Evolutionary conservation across 2,329 filamentous ascomycete species (phyloP).

Genomic region (Penicillium verrucosum): DNA sequence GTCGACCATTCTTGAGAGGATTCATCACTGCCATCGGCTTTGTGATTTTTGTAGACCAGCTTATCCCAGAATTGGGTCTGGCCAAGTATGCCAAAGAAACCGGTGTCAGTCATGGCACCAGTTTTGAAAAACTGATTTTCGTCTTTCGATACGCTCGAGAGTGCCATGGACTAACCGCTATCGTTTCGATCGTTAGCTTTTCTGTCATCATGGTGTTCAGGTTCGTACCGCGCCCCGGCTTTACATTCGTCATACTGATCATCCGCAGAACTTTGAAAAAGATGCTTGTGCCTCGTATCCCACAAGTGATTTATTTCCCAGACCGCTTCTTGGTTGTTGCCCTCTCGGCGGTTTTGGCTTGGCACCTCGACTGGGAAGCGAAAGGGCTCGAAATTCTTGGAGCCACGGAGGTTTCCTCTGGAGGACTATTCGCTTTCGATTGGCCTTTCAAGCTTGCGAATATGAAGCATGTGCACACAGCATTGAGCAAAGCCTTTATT

Average conservation of each 20-base stretch:
- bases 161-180: conserved; percentile 70
- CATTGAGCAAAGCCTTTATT: conserved; percentile 86
- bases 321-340: conserved; percentile 90
- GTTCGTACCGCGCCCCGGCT: conserved; percentile 46
- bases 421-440: conserved; percentile 71
- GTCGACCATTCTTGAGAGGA: conserved; percentile 83
- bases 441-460: conserved; percentile 78
- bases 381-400: conserved; percentile 81
- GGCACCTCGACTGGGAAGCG: conserved; percentile 71
- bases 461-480: conserved; percentile 77
- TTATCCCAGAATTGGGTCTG: conserved; percentile 86
- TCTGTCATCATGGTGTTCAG: conserved; percentile 84
- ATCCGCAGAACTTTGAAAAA: conserved; percentile 70
- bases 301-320: conserved; percentile 79
- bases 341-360: conserved; percentile 75
- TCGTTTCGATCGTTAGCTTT: conserved; percentile 76
- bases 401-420: conserved; percentile 69
- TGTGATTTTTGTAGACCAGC: conserved; percentile 91
- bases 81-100: conserved; percentile 60
- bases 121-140: conserved; percentile 80
- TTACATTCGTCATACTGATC: conserved; percentile 7
- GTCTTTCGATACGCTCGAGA: conserved; percentile 64
- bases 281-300: conserved; percentile 72
- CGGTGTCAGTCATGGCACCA: conserved; percentile 74
- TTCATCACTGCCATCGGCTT: conserved; percentile 98